Base-by-base conservation (phyloP, 164 flowering plant species). In the Aristolochia fimbriata region DNA sequence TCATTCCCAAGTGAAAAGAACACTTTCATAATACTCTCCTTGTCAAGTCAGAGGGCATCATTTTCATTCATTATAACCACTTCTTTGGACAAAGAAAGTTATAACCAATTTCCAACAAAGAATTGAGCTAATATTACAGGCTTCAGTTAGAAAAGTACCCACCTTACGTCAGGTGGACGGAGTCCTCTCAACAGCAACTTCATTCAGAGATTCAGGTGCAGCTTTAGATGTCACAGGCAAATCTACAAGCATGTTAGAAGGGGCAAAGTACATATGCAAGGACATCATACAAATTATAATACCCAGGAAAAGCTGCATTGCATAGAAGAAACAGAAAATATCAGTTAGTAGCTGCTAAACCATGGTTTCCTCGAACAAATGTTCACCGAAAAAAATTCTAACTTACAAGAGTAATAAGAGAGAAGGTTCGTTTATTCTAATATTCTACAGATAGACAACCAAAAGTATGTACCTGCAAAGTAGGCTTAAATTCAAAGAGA, bases 181-280 rank as follows among this genome's bases (percentile, higher is more conserved):
- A 61, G 75, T 69, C 74, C 66, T 70, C 64, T 82, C 92, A 15
- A 78, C 74, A 47, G 76, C 57, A 72, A 80, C 73, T 66, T 86
- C 78, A 58, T 57, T 63, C 14, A 73, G 64, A 56, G 55, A 73
- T 59, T 75, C 79, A 14, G 77, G 68, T 45, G 49, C 68, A 48
- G 79, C 64, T 70, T 83, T 84, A 27, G 64, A 66, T 6, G 76
- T 47, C 56, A 65, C 41, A 27, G 96, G 85, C 60, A 78, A 60
- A 66, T 89, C 91, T 51, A 89, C 62, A 47, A 89, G 92, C 81
- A 66, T 78, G 71, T 49, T 76, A 69, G 86, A 75, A 68, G 97
- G 95, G n/a, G 95, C 86, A 74, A 92, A 92, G 64, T 90, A 87
- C 91, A 89, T 85, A 70, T 92, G 98, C 17, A 89, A 72, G 10